Base-by-base conservation (phyloP, 2,329 filamentous ascomycete genomes). In the Dichotomopilus funicola region DNA sequence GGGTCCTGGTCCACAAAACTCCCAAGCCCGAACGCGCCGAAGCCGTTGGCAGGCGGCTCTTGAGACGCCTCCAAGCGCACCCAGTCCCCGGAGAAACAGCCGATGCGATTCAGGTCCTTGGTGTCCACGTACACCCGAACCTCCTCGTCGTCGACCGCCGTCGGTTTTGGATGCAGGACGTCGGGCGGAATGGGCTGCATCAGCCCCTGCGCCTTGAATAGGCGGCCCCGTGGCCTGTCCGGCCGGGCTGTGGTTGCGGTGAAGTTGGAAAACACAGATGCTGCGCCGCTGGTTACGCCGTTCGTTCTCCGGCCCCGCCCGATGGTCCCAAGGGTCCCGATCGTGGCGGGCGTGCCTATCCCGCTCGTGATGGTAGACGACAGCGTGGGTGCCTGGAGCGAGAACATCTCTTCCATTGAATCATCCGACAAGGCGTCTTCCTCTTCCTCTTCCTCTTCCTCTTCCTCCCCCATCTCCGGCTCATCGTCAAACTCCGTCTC, bases 81-180 rank as follows among this genome's bases (percentile, higher is more conserved):
- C 94, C 94, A 99, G 67, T 99, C 94, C 35, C 94, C 94, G 0
- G 92, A 97, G 68, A 99, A 99, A 70, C 92, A 97, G 12, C 92
- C 91, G 53, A 99, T 87, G 63, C 91, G 91, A 11, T 89, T 87
- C 19, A 99, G 73, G 1, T 89, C 89, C 55, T 83, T 86, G 6
- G 95, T 87, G 64, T 96, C 91, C 5, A 99, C 91, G 65, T 92
- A 99, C 1, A 97, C 81, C 48, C 94, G 85, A 1, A 89, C 86
- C 63, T 95, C 87, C 61, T 96, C 91, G 59, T 99, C 94, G 58
- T 96, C 91, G 33, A 84, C 81, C 0, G 78, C 71, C 1, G 73
- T 74, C 2, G 94, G 92, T 62, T 88, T 91, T 0, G 94, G 94
- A 61, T 97, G 87, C 2, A 99, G 75, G 2, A 95, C 72, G 44